Conservation (phyloP, 768 basidiomycete species). For the Hericium erinaceus region DNA sequence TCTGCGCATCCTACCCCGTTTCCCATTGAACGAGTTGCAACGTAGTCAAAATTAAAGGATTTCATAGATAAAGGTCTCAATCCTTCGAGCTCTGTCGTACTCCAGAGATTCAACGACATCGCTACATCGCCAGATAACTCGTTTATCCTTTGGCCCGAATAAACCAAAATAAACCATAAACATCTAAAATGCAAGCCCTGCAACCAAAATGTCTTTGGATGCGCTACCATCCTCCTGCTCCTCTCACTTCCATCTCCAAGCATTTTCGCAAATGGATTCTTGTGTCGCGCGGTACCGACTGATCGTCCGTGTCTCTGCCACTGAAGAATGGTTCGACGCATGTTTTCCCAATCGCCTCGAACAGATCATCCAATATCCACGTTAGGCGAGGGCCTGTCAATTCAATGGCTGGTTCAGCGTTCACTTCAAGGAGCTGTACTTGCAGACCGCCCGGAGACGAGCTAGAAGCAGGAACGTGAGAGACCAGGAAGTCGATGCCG, state of each 20-base stretch:
- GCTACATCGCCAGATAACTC: too few species aligned
- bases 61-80: too few species aligned
- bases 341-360: slow-evolving; percentile 55
- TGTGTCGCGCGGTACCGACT: slow-evolving; percentile 46
- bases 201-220: too few species aligned
- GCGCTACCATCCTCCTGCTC: slow-evolving; percentile 5
- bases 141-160: too few species aligned
- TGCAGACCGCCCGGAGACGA: slow-evolving; percentile 28
- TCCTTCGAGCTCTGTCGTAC: too few species aligned
- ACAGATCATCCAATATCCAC: slow-evolving; percentile 76
- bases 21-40: too few species aligned
- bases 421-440: slow-evolving; percentile 81
- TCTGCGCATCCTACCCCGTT: background rate
- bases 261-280: slow-evolving; percentile 56
- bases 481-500: slow-evolving; percentile 87
- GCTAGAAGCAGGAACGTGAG: slow-evolving; percentile 23
- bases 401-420: slow-evolving; percentile 94
- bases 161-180: too few species aligned
- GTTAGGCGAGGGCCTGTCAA: slow-evolving; percentile 77
- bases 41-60: too few species aligned
- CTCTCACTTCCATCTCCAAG: slow-evolving; percentile 44
- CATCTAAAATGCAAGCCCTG: too few species aligned
- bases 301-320: background rate
- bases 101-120: too few species aligned
- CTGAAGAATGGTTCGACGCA: slow-evolving; percentile 63